These are phyloP conservation scores for Backusella westeae DNA, from an alignment of 192 early-diverging fungal genomes.

Conservation along the genomic window DNA sequence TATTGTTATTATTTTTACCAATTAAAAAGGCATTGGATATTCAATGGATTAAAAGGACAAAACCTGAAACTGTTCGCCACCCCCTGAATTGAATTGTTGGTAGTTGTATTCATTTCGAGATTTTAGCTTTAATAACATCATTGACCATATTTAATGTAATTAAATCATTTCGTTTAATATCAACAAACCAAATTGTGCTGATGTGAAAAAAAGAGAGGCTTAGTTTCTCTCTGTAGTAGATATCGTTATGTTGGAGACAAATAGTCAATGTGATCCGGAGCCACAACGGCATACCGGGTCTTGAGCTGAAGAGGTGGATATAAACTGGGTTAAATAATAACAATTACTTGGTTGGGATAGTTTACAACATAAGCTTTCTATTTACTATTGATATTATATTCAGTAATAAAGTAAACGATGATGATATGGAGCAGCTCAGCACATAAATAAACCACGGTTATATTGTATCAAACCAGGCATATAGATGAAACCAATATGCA, in stretches of 20 bases:
- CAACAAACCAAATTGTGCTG: not conserved
- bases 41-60: not conserved
- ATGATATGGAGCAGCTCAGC: not conserved
- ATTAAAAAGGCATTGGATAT: not conserved
- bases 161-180: not conserved
- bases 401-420: not conserved
- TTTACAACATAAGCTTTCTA: not conserved
- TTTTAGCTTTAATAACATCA: not conserved
- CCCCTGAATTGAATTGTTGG: not conserved
- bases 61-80: not conserved
- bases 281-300: not conserved
- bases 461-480: not conserved
- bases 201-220: not conserved
- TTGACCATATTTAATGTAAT: not conserved
- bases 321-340: not conserved
- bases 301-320: not conserved
- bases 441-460: not conserved
- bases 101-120: not conserved
- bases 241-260: not conserved
- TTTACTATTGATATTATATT: not conserved
- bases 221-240: not conserved
- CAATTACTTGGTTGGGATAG: not conserved
- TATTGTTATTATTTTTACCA: not conserved
- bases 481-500: not conserved
- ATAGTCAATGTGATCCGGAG: not conserved